Percentiles rank a stretch among this genome's conserved stretches.
Evolutionary conservation across 768 basidiomycete species (phyloP).

Genomic region (Pleurotus citrinopileatus): DNA sequence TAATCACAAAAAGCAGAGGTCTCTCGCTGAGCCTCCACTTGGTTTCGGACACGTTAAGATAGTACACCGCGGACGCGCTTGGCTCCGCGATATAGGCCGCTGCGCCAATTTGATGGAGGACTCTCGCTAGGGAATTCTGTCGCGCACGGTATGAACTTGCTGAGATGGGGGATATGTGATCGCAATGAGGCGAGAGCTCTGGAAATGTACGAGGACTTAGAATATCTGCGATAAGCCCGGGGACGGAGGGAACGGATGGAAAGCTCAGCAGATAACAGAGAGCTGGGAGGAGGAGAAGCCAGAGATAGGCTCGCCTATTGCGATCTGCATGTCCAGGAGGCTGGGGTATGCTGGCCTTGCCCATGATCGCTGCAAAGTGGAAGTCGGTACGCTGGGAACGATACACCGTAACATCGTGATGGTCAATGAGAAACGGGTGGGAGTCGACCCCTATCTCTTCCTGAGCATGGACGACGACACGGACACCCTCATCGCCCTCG

Average conservation of each 20-base stretch:
- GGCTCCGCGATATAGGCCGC: slow-evolving; percentile 81
- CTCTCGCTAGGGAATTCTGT: slow-evolving; percentile 51
- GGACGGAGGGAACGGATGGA: not conserved
- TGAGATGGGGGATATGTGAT: slow-evolving; percentile 44
- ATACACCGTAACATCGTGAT: not conserved
- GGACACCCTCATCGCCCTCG: slow-evolving; percentile 64
- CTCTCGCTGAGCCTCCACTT: slow-evolving; percentile 78
- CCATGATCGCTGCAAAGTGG: slow-evolving; percentile 5
- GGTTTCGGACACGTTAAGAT: slow-evolving; percentile 60
- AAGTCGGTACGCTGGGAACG: not conserved
- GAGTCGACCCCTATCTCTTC: not conserved
- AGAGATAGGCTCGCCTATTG: not conserved
- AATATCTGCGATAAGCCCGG: not conserved
- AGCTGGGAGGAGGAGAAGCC: not conserved
- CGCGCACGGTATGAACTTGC: slow-evolving; percentile 44
- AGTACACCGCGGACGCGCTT: slow-evolving; percentile 68
- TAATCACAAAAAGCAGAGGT: slow-evolving; percentile 68
- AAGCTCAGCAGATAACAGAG: not conserved
- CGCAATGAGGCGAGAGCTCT: slow-evolving; percentile 38
- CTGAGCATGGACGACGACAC: slow-evolving; percentile 42
- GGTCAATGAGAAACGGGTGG: not conserved
- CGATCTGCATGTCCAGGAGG: not conserved
- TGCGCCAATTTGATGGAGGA: slow-evolving; percentile 46
- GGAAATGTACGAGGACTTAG: not conserved
- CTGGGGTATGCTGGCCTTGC: slow-evolving; percentile 1